Evolutionary conservation across 140 eudicot species (phyloP).

Genomic region (Cichorium intybus): DNA sequence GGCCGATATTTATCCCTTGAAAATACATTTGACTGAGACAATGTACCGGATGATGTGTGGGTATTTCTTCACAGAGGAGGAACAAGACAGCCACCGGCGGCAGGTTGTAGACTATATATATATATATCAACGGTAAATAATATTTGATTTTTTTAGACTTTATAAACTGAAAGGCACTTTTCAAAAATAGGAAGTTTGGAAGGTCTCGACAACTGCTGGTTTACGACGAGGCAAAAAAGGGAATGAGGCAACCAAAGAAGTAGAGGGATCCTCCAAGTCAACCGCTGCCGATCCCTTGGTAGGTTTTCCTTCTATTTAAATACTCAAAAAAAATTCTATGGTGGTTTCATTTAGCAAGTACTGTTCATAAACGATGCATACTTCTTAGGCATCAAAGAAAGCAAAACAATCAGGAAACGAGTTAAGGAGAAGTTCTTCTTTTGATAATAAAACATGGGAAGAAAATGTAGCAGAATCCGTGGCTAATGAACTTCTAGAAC

Average conservation of each 20-base stretch:
- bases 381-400: slow-evolving; percentile 51
- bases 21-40: slow-evolving; percentile 86
- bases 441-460: slow-evolving; percentile 85
- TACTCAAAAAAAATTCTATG: background rate
- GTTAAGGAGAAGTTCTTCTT: slow-evolving; percentile 73
- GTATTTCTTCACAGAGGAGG: slow-evolving; percentile 90
- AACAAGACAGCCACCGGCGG: slow-evolving; percentile 90
- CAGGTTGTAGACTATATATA: slow-evolving; percentile 47
- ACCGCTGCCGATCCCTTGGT: slow-evolving; percentile 63
- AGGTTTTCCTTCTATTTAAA: too few species aligned
- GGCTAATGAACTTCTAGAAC: slow-evolving; percentile 79
- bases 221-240: slow-evolving; percentile 78
- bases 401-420: slow-evolving; percentile 39
- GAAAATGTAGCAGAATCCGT: slow-evolving; percentile 88
- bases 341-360: background rate
- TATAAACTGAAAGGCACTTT: slow-evolving; percentile 16
- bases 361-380: slow-evolving; percentile 4
- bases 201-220: slow-evolving; percentile 90
- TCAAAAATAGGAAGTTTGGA: slow-evolving; percentile 79
- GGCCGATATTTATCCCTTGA: slow-evolving; percentile 92
- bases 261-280: slow-evolving; percentile 48
- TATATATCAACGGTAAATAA: background rate
- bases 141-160: slow-evolving; percentile 2
- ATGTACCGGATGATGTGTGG: slow-evolving; percentile 90
- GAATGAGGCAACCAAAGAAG: slow-evolving; percentile 54